These are phyloP conservation scores for Cystofilobasidium macerans DNA, from an alignment of 768 basidiomycete genomes.

Conservation along the genomic window DNA sequence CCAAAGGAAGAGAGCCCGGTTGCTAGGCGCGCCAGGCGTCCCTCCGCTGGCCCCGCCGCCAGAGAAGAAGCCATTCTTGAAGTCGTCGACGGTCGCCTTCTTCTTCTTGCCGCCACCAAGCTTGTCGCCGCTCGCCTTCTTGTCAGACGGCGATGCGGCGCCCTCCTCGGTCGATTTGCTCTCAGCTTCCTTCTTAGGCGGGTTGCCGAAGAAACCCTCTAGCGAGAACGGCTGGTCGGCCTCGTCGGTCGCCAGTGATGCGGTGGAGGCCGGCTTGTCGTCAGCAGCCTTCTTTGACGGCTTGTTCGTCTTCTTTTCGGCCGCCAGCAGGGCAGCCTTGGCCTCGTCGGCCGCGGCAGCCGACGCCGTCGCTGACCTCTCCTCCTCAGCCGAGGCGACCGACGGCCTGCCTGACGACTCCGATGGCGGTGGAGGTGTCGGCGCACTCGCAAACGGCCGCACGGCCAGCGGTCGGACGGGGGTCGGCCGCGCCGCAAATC, in stretches of 20 bases:
- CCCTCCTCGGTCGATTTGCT: neutral
- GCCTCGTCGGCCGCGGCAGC: too few relatives aligned
- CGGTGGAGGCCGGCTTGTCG: neutral
- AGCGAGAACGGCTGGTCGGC: conserved; percentile 7
- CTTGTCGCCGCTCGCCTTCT: neutral
- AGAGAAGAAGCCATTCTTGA: neutral
- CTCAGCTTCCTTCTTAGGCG: neutral
- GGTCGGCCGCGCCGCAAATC: too few relatives aligned
- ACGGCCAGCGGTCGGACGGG: neutral
- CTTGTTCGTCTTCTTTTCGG: too few relatives aligned
- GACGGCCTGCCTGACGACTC: too few relatives aligned
- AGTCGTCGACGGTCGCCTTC: neutral
- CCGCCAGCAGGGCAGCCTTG: too few relatives aligned
- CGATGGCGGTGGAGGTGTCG: too few relatives aligned
- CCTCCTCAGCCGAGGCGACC: too few relatives aligned
- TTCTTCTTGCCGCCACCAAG: conserved; percentile 4
- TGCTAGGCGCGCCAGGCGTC: neutral
- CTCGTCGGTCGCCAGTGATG: neutral
- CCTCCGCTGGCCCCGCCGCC: neutral
- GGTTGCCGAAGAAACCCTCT: conserved; percentile 14
- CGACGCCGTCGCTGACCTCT: too few relatives aligned
- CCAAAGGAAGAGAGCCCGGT: neutral
- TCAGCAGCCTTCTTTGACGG: neutral
- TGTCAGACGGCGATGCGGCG: neutral
- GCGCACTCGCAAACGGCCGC: too few relatives aligned